These are phyloP conservation scores for Vickermania spadyakhi DNA, from an alignment of 208 protist genomes.

Conservation along the genomic window DNA sequence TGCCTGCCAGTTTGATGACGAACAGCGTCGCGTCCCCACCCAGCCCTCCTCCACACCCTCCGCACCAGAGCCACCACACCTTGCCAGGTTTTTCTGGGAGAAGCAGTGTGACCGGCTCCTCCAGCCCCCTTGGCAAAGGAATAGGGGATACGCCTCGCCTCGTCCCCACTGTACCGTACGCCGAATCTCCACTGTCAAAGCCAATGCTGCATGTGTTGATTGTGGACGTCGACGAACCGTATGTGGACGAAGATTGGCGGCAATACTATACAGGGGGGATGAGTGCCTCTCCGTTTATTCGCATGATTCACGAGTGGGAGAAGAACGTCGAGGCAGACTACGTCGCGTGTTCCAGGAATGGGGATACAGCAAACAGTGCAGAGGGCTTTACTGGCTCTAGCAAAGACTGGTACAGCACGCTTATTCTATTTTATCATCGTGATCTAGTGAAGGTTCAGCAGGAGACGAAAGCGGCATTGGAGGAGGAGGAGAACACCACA, in stretches of 20 bases:
- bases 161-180: background rate
- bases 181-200: background rate
- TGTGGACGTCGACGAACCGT: background rate
- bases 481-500: background rate
- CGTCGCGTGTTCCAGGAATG: too few relatives aligned
- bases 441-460: background rate
- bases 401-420: background rate
- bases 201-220: background rate
- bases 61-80: too few relatives aligned
- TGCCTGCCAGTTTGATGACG: background rate
- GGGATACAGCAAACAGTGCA: too few relatives aligned
- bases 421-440: background rate
- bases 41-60: background rate
- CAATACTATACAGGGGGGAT: too few relatives aligned
- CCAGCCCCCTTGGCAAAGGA: background rate
- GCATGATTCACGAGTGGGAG: too few relatives aligned
- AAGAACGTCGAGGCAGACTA: too few relatives aligned
- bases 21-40: background rate
- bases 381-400: too few relatives aligned
- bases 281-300: too few relatives aligned
- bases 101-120: too few relatives aligned
- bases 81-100: too few relatives aligned
- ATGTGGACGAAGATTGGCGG: background rate
- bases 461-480: background rate
- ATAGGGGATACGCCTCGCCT: too few relatives aligned